phyloP scores from a whole-genome alignment of 192 early-diverging fungal species.

The Fimicolochytrium jonesii region DNA sequence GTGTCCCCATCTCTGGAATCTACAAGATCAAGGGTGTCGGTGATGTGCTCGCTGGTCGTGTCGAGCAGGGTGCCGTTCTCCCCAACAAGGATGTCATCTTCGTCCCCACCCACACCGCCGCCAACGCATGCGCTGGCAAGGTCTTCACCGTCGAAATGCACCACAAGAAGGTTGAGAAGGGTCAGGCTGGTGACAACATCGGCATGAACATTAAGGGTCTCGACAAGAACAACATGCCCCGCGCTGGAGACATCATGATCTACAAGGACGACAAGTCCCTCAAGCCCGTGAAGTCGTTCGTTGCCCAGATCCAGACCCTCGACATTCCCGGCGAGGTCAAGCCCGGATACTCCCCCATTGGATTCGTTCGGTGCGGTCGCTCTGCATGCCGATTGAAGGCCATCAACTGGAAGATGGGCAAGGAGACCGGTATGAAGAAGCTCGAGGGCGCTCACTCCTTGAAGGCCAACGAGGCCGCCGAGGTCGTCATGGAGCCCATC shows the following conservation, averaged over 20 bases:
- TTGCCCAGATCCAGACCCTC: slow-evolving; percentile 92
- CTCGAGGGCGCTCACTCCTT: slow-evolving; percentile 92
- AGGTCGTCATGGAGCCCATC: slow-evolving; percentile 33
- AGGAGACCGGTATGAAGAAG: slow-evolving; percentile 85
- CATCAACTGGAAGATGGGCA: slow-evolving; percentile 92
- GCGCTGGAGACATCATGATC: slow-evolving; percentile 93
- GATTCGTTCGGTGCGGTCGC: slow-evolving; percentile 95
- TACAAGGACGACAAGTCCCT: slow-evolving; percentile 92
- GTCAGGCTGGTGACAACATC: slow-evolving; percentile 94
- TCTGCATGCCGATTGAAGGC: slow-evolving; percentile 95
- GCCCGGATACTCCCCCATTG: slow-evolving; percentile 91
- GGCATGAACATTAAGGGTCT: slow-evolving; percentile 99
- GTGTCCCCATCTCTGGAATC: slow-evolving; percentile 95
- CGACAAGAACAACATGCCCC: slow-evolving; percentile 95
- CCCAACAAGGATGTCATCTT: slow-evolving; percentile 68
- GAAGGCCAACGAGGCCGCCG: slow-evolving; percentile 67
- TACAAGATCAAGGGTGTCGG: slow-evolving; percentile 99
- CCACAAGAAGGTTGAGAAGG: slow-evolving; percentile 86
- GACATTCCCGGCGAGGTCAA: slow-evolving; percentile 95
- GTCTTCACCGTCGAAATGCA: slow-evolving; percentile 99
- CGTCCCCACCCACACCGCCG: slow-evolving; percentile 80
- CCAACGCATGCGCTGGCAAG: slow-evolving; percentile 85
- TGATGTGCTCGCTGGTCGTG: slow-evolving; percentile 93
- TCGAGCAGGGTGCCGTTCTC: slow-evolving; percentile 44
- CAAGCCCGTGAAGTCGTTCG: slow-evolving; percentile 86